Conservation (phyloP, 129 eudicot genomes). For the Rutidosis leptorrhynchoides region DNA sequence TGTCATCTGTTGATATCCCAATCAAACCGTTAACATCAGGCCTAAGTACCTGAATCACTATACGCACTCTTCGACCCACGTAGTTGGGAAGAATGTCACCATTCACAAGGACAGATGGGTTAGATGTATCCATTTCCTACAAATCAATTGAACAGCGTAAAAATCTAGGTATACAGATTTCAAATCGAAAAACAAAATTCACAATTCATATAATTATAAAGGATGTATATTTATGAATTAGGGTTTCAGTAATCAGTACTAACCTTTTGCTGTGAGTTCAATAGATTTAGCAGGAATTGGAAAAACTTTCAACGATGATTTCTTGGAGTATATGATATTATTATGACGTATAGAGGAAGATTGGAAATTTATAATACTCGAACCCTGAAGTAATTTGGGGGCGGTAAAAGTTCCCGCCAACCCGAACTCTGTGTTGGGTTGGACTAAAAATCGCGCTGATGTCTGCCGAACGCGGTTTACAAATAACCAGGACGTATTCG, state of each 20-base stretch:
- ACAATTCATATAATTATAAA: neutral
- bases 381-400: slow-evolving; percentile 12
- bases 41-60: slow-evolving; percentile 73
- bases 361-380: slow-evolving; percentile 2
- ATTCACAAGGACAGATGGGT: slow-evolving; percentile 81
- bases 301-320: neutral
- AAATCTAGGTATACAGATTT: neutral
- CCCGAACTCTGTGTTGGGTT: slow-evolving; percentile 4
- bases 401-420: slow-evolving; percentile 38
- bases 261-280: slow-evolving; percentile 13
- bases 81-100: slow-evolving; percentile 61
- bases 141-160: neutral
- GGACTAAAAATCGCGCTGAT: neutral
- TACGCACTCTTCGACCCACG: slow-evolving; percentile 66
- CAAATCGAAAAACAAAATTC: neutral
- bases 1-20: slow-evolving; percentile 75
- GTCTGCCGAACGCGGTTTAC: too few relatives aligned
- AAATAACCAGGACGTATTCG: too few relatives aligned
- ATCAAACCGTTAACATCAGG: slow-evolving; percentile 52
- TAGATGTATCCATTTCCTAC: slow-evolving; percentile 75
- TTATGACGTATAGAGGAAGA: neutral
- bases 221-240: neutral
- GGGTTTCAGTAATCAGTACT: neutral
- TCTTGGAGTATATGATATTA: neutral
- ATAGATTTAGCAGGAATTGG: neutral